Evolutionary conservation across 139 green algal species (phyloP).

Genomic region (Volvox africanus): DNA sequence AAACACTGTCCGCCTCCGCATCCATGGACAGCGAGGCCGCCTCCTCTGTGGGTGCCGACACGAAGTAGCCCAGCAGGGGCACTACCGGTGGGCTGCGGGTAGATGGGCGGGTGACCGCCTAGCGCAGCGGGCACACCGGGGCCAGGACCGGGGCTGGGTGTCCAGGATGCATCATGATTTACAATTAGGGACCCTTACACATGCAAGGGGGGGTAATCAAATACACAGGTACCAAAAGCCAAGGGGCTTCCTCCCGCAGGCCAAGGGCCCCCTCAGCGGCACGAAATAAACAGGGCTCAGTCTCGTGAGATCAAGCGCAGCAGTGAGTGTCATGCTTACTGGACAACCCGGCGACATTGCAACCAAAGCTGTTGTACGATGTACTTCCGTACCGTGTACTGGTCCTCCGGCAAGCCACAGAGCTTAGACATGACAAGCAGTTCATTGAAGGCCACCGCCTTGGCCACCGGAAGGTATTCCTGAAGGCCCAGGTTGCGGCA

Average conservation of each 20-base stretch:
- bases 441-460: constrained; percentile 79
- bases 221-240: too few relatives aligned
- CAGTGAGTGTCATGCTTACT: too few relatives aligned
- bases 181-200: too few relatives aligned
- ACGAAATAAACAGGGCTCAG: too few relatives aligned
- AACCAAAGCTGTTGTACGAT: too few relatives aligned
- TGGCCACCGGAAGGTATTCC: constrained; percentile 82
- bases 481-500: constrained; percentile 27
- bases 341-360: too few relatives aligned
- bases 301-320: too few relatives aligned
- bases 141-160: not conserved
- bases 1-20: constrained; percentile 64
- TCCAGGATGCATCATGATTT: not conserved
- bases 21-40: constrained; percentile 43
- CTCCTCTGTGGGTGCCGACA: constrained; percentile 59
- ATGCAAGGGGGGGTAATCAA: too few relatives aligned
- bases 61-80: constrained; percentile 80
- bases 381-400: constrained; percentile 65
- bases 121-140: not conserved
- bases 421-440: constrained; percentile 77
- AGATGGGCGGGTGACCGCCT: constrained; percentile 26
- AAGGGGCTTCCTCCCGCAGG: too few relatives aligned
- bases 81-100: constrained; percentile 65
- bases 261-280: too few relatives aligned
- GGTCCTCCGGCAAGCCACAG: constrained; percentile 62